These are phyloP conservation scores for Bremia lactucae DNA, from an alignment of 352 stramenopile species.

Conservation along the genomic window DNA sequence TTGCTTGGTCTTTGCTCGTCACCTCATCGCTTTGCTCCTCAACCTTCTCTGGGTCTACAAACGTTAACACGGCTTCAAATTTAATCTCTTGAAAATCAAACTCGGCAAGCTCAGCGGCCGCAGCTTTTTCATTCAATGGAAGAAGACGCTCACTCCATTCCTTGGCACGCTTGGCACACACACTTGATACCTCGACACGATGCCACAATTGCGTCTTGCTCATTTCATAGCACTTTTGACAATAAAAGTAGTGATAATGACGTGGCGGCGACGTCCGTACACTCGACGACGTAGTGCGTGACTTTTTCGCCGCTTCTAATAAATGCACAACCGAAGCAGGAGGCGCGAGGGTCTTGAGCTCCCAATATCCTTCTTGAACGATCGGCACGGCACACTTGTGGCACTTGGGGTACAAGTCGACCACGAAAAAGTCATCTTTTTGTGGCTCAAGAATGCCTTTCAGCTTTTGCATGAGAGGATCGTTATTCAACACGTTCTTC, in stretches of 20 bases:
- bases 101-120: constrained; percentile 45
- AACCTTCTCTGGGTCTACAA: constrained; percentile 41
- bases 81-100: constrained; percentile 80
- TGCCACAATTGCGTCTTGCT: constrained; percentile 71
- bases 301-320: constrained; percentile 74
- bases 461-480: constrained; percentile 96
- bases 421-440: constrained; percentile 99
- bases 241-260: constrained; percentile 83
- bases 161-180: constrained; percentile 50
- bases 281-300: constrained; percentile 47
- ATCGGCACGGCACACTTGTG: constrained; percentile 83
- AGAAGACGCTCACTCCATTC: constrained; percentile 56
- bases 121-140: constrained; percentile 48
- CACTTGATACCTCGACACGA: constrained; percentile 57
- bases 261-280: constrained; percentile 53
- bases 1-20: constrained; percentile 5
- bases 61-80: constrained; percentile 44
- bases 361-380: constrained; percentile 80
- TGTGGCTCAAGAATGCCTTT: constrained; percentile 96
- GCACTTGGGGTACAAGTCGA: constrained; percentile 86
- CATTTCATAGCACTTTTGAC: constrained; percentile 45
- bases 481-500: constrained; percentile 75
- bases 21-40: constrained; percentile 12
- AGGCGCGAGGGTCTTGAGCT: constrained; percentile 60
- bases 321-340: constrained; percentile 59